Evolutionary conservation across 192 early-diverging fungal species (phyloP).

Genomic region (Linderina pennispora): DNA sequence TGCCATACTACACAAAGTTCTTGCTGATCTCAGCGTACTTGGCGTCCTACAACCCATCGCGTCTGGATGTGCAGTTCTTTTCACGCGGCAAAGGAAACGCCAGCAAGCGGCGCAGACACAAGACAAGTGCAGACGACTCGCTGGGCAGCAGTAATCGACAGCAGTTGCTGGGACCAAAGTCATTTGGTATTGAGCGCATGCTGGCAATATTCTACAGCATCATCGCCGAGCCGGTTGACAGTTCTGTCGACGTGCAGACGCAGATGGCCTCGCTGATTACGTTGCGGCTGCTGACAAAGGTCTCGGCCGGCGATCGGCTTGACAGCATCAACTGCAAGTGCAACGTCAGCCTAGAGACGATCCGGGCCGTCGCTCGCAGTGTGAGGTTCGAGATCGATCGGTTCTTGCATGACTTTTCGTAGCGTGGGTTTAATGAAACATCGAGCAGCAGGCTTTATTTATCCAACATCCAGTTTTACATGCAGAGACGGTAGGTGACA

Average conservation of each 20-base stretch:
- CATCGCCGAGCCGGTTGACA: slow-evolving; percentile 63
- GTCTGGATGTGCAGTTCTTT: slow-evolving; percentile 85
- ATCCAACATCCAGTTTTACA: too few relatives aligned
- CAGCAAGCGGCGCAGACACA: slow-evolving; percentile 19
- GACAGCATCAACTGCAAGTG: slow-evolving; percentile 86
- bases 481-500: slow-evolving; percentile 92
- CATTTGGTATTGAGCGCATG: slow-evolving; percentile 95
- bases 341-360: slow-evolving; percentile 78
- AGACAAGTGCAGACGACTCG: slow-evolving; percentile 42
- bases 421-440: too few relatives aligned
- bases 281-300: slow-evolving; percentile 66
- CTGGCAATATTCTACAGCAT: slow-evolving; percentile 95
- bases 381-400: slow-evolving; percentile 83
- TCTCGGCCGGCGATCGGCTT: slow-evolving; percentile 64
- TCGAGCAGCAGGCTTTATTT: too few relatives aligned
- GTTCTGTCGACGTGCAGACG: slow-evolving; percentile 58
- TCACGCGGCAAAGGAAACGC: slow-evolving; percentile 47
- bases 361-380: slow-evolving; percentile 62
- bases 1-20: slow-evolving; percentile 89
- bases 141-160: slow-evolving; percentile 57
- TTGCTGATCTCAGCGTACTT: slow-evolving; percentile 84
- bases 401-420: slow-evolving; percentile 65
- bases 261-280: slow-evolving; percentile 83
- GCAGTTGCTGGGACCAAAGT: slow-evolving; percentile 85
- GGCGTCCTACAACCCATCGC: slow-evolving; percentile 89